phyloP scores from a whole-genome alignment of 2,329 filamentous ascomycete genomes.

The Zasmidium citrigriseum region DNA sequence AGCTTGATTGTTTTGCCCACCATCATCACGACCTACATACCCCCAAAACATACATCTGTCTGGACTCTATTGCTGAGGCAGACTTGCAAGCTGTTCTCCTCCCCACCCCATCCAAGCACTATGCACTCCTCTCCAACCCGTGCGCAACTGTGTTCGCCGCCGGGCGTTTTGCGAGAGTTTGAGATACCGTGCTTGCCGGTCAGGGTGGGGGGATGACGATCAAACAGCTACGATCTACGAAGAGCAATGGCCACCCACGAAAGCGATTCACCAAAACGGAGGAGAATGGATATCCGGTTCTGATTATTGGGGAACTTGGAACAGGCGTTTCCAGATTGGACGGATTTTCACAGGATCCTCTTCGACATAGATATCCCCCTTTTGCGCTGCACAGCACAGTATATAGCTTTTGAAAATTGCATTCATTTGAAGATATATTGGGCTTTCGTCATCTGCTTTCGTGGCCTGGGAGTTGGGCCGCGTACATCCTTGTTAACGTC shows the following conservation, averaged over 20 bases:
- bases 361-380: neutral
- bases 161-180: no score
- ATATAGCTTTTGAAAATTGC: neutral
- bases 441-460: neutral
- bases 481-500: neutral
- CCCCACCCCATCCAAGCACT: neutral
- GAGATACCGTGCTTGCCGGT: no score
- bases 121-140: neutral
- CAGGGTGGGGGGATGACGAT: conserved; percentile 5
- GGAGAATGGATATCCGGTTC: neutral
- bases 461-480: neutral
- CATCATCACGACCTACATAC: neutral
- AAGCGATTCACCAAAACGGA: neutral
- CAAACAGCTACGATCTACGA: conserved; percentile 15
- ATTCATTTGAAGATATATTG: neutral
- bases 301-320: no score
- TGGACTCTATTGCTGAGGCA: neutral
- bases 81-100: neutral
- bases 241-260: conserved; percentile 10
- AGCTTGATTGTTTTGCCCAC: conserved; percentile 4
- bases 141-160: conserved; percentile 10
- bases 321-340: neutral
- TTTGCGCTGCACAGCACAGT: neutral
- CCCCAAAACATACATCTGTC: neutral
- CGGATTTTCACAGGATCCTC: neutral